Percentiles rank a stretch among this genome's conserved stretches.
phyloP scores from a whole-genome alignment of 208 protist genomes.

The Porcisia hertigi region DNA sequence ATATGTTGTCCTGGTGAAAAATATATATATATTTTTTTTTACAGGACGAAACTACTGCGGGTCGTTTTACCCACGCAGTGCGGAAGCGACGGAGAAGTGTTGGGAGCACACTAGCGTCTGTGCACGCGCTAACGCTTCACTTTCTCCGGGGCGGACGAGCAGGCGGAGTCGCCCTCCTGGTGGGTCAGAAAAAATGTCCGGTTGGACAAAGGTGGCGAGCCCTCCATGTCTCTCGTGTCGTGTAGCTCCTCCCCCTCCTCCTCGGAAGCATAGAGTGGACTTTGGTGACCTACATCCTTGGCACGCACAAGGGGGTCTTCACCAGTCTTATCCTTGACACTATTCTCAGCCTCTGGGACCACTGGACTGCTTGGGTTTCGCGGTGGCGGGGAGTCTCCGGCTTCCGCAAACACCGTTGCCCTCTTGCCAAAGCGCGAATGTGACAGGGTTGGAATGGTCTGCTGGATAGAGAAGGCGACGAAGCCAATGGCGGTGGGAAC shows the following conservation, averaged over 20 bases:
- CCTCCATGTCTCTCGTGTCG: constrained; percentile 35
- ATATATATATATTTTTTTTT: too few species aligned
- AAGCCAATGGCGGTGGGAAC: constrained; percentile 55
- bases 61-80: too few species aligned
- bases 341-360: constrained; percentile 15
- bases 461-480: constrained; percentile 77
- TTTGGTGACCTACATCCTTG: constrained; percentile 49
- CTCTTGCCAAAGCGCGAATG: constrained; percentile 33
- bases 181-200: constrained; percentile 37
- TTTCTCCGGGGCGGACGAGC: constrained; percentile 9
- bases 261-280: constrained; percentile 67
- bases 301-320: constrained; percentile 30
- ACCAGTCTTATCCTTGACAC: constrained; percentile 1
- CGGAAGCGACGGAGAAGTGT: neutral
- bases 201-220: constrained; percentile 55
- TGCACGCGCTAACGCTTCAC: constrained; percentile 7
- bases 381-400: constrained; percentile 57
- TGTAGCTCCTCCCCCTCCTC: constrained; percentile 25
- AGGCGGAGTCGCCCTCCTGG: constrained; percentile 5
- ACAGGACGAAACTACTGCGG: too few species aligned
- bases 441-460: constrained; percentile 49
- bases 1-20: neutral
- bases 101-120: neutral
- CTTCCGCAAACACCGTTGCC: constrained; percentile 28
- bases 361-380: constrained; percentile 34